Evolutionary conservation across 129 eudicot genomes (phyloP).

Genomic region (Escallonia herrerae): DNA sequence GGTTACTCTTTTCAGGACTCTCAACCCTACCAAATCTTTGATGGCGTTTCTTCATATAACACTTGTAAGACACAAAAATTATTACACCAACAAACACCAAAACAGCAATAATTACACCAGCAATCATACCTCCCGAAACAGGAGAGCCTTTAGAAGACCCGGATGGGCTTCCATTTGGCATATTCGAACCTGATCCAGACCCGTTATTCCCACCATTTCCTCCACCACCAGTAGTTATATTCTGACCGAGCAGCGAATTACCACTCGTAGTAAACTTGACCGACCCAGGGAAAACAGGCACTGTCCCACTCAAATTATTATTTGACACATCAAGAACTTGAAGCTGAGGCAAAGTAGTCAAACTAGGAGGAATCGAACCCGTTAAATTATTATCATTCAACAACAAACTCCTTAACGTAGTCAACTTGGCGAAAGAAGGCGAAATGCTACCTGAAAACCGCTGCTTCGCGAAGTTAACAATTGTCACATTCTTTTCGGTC

Average conservation of each 20-base stretch:
- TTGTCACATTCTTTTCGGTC: constrained; percentile 23
- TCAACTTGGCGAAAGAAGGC: constrained; percentile 42
- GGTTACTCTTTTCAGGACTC: constrained; percentile 40
- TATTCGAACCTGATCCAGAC: constrained; percentile 4
- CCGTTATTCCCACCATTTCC: background rate
- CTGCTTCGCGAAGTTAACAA: constrained; percentile 27
- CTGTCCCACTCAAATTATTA: constrained; percentile 42
- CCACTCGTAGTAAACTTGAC: constrained; percentile 32
- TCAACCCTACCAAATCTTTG: constrained; percentile 52
- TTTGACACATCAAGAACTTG: constrained; percentile 37
- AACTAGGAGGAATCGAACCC: constrained; percentile 38
- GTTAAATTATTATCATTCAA: constrained; percentile 45
- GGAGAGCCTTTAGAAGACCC: constrained; percentile 26
- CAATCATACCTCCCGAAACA: constrained; percentile 35
- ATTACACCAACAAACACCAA: constrained; percentile 43
- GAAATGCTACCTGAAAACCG: constrained; percentile 47
- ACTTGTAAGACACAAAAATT: constrained; percentile 43
- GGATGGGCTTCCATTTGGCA: constrained; percentile 8
- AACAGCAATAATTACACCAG: constrained; percentile 41
- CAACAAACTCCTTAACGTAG: constrained; percentile 28
- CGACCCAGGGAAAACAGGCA: constrained; percentile 19
- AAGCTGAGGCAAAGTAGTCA: constrained; percentile 33
- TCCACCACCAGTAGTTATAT: constrained; percentile 14
- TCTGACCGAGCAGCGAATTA: constrained; percentile 31
- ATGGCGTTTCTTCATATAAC: constrained; percentile 42